These are phyloP conservation scores for Setaria italica DNA, from an alignment of 202 grass and related monocot species.

Conservation along the genomic window DNA sequence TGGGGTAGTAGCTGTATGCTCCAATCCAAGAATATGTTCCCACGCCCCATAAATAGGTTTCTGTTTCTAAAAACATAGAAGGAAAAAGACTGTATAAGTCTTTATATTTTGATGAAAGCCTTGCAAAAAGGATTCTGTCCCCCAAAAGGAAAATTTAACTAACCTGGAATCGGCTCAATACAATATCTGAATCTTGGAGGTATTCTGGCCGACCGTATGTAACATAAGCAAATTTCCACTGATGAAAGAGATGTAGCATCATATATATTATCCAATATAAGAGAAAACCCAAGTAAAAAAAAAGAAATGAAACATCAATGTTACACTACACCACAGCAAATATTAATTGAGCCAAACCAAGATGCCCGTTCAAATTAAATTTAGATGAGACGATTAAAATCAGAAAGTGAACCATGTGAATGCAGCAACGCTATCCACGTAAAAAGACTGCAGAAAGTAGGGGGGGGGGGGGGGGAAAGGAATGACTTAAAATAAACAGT, in stretches of 20 bases:
- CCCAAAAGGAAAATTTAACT: constrained; percentile 19
- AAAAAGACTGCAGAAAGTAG: background rate
- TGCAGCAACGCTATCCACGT: background rate
- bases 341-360: constrained; percentile 19
- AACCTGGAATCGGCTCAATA: constrained; percentile 69
- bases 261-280: constrained; percentile 24
- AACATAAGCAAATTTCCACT: constrained; percentile 78
- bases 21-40: constrained; percentile 72
- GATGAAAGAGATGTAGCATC: constrained; percentile 42
- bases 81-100: background rate
- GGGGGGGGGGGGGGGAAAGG: too few species aligned
- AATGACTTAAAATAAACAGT: background rate
- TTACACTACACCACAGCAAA: background rate
- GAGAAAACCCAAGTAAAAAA: background rate
- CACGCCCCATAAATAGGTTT: constrained; percentile 69
- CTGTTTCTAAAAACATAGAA: constrained; percentile 36
- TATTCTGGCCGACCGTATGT: constrained; percentile 54
- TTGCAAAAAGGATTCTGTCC: background rate
- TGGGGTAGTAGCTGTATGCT: constrained; percentile 60
- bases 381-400: background rate
- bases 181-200: constrained; percentile 71
- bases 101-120: background rate
- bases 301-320: background rate
- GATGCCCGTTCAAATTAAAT: background rate
- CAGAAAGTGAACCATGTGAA: background rate